These are phyloP conservation scores for Pyracantha coccinea DNA, from an alignment of 331 rosid species.

Conservation along the genomic window DNA sequence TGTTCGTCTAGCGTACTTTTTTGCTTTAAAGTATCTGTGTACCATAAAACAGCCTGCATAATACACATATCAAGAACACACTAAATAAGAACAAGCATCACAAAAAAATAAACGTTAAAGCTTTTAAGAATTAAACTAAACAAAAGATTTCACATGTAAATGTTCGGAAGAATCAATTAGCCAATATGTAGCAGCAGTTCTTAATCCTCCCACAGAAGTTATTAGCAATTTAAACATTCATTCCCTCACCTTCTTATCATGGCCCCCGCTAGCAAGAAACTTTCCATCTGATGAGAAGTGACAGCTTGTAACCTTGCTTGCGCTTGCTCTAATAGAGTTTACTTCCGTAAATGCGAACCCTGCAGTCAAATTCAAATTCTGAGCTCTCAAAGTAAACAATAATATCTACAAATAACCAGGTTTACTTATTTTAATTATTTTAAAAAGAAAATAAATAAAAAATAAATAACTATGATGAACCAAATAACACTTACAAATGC, in stretches of 20 bases:
- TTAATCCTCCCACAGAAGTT: not conserved
- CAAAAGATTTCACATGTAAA: not conserved
- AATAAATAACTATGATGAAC: not conserved
- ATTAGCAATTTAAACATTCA: not conserved
- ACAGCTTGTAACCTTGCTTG: constrained; percentile 76
- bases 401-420: not conserved
- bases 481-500: not conserved
- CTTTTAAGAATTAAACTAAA: not conserved
- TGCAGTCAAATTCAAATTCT: constrained; percentile 30
- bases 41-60: constrained; percentile 88
- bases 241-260: constrained; percentile 75
- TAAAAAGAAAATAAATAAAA: not conserved
- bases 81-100: not conserved
- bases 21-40: constrained; percentile 61
- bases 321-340: constrained; percentile 67
- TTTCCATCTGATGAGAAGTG: constrained; percentile 99
- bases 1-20: constrained; percentile 84
- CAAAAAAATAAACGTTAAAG: not conserved
- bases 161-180: not conserved
- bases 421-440: no score
- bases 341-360: constrained; percentile 79
- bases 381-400: constrained; percentile 3
- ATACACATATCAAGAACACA: constrained; percentile 14
- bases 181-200: not conserved
- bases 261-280: constrained; percentile 92